A percentile compares a stretch with the other conserved stretches of the same genome.
Conservation (phyloP, 2,329 filamentous ascomycete genomes). For the Fusarium robinianum region DNA sequence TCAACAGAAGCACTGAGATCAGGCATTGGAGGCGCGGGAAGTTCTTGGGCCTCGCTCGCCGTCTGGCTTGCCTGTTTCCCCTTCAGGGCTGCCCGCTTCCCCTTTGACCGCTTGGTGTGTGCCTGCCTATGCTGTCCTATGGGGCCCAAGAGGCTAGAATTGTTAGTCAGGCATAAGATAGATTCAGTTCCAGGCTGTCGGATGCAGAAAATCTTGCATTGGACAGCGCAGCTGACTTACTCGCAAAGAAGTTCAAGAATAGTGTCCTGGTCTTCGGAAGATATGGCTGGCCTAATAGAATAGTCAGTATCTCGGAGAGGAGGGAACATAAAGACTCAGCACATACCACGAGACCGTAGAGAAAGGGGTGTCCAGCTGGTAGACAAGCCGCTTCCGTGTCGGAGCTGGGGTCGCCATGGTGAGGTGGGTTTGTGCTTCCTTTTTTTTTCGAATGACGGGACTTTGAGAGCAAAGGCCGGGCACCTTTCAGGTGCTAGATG, state of each 20-base stretch:
- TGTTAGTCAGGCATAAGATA: constrained; percentile 9
- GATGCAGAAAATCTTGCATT: neutral
- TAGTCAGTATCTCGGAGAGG: constrained; percentile 5
- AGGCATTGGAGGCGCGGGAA: constrained; percentile 48
- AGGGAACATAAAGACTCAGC: neutral
- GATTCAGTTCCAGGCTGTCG: neutral
- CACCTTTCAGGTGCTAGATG: no score
- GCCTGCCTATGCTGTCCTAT: constrained; percentile 64
- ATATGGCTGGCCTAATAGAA: constrained; percentile 61
- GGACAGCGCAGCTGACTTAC: constrained; percentile 47
- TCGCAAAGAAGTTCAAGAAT: constrained; percentile 70
- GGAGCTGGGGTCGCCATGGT: constrained; percentile 35
- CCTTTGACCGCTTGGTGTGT: constrained; percentile 61
- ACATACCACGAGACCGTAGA: constrained; percentile 63
- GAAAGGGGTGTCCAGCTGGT: constrained; percentile 69
- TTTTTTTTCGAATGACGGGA: neutral
- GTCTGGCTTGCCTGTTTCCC: constrained; percentile 47
- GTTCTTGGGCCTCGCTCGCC: constrained; percentile 20
- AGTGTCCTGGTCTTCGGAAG: constrained; percentile 61
- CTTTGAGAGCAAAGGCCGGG: no score
- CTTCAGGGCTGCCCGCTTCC: constrained; percentile 59
- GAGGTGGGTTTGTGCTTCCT: neutral
- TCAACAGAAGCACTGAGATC: constrained; percentile 63
- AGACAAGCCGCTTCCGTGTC: constrained; percentile 60
- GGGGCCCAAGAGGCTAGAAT: constrained; percentile 62